Evolutionary conservation across 78 protist species (phyloP), one percentile per base, ranked within the genome.

Genomic region (Neovahlkampfia damariscottae): DNA sequence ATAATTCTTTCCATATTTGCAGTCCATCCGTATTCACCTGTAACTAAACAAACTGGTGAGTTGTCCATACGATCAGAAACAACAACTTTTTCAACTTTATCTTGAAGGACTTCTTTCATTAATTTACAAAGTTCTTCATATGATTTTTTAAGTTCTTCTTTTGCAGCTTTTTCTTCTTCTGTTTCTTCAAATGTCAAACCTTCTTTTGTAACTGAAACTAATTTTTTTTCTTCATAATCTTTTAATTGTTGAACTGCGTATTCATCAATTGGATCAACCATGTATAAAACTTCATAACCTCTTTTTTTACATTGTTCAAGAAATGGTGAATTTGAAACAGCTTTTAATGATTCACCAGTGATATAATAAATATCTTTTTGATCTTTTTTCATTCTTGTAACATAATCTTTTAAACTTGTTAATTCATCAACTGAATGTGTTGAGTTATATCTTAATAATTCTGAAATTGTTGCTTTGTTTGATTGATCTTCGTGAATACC

Each of bases 191-290:
- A 89, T 74, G 85, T 82, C 34, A 97, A 88, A 34, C 98, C 98
- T 89, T 97, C 99, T 92, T 97, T 96, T 82, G 99, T 94, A 82
- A 94, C 95, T 78, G 92, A 90, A 36, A 93, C 90, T 68, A 95
- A 89, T 89, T 95, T 96, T 95, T 96, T 91, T 88, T 95, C 98
- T 41, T 98, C 99, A 82, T 71, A 98, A 82, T 96, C 99, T 88
- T 92, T 94, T 77, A 98, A 89, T 89, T 95, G 98, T 86, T 92
- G 96, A 66, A 96, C 96, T 41, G 91, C 84, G 89, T 95, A 95
- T 93, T 98, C 99, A 78, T 98, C 99, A 67, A 98, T 95, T 70
- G 99, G 99, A 84, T 98, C 99, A 30, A 40, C 35, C 96, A 98
- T 79, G 96, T 89, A 96, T 62, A 98, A 91, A 66, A 97, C 99